Evolutionary conservation across 768 basidiomycete species (phyloP).

Genomic region (Erythrobasidium yunnanense): DNA sequence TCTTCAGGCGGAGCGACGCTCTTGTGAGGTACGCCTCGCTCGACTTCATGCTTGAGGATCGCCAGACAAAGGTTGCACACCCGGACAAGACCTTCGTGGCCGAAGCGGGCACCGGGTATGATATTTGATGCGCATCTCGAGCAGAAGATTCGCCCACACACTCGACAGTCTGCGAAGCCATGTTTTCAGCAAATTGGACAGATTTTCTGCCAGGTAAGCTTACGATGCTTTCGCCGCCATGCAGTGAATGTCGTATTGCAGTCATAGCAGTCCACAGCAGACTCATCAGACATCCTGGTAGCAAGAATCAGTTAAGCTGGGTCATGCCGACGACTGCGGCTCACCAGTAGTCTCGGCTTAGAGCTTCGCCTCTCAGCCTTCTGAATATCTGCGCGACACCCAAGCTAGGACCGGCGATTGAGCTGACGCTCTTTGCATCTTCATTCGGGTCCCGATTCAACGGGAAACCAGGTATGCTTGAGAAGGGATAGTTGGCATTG

Average conservation of each 20-base stretch:
- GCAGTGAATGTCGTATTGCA: conserved; percentile 33
- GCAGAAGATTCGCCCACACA: conserved; percentile 86
- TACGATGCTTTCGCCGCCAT: conserved; percentile 34
- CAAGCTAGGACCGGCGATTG: not conserved
- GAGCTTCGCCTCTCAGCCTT: conserved; percentile 44
- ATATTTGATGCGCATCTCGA: conserved; percentile 93
- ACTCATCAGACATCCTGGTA: conserved; percentile 40
- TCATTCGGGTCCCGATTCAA: not conserved
- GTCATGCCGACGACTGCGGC: too few species aligned
- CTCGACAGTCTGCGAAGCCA: conserved; percentile 25
- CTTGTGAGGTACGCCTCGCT: not conserved
- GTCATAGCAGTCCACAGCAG: conserved; percentile 30
- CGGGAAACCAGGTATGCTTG: conserved; percentile 28
- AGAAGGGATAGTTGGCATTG: not conserved
- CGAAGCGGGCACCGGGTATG: conserved; percentile 85
- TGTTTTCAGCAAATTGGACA: not conserved
- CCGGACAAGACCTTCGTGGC: conserved; percentile 86
- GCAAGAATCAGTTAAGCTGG: not conserved
- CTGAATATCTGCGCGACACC: conserved; percentile 26
- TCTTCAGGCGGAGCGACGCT: conserved; percentile 43
- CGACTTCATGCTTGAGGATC: conserved; percentile 63
- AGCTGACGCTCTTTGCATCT: conserved; percentile 21
- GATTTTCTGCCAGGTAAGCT: not conserved
- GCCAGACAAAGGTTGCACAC: conserved; percentile 93
- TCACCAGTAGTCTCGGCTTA: conserved; percentile 94